A percentile compares a stretch with the other conserved stretches of the same genome.
phyloP scores from a whole-genome alignment of 352 stramenopile species.

The Phytophthora pisi region DNA sequence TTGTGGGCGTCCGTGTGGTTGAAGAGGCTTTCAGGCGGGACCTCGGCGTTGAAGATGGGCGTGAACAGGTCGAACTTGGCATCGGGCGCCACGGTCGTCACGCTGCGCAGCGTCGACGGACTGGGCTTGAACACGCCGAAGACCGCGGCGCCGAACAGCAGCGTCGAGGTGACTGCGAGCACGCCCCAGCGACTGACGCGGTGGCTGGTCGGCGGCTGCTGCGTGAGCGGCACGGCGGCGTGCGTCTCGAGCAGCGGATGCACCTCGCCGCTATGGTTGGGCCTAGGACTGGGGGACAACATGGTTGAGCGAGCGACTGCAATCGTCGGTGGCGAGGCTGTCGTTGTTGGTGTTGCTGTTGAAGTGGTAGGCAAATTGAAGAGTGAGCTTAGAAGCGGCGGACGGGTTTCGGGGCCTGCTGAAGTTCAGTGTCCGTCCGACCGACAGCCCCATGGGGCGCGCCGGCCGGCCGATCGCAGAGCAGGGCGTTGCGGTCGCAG shows the following conservation, averaged over 20 bases:
- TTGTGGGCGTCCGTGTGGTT: constrained; percentile 39
- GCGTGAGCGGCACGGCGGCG: constrained; percentile 12
- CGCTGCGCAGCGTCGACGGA: constrained; percentile 20
- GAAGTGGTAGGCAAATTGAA: constrained; percentile 19
- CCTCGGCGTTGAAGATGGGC: constrained; percentile 40
- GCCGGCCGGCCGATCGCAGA: constrained; percentile 3
- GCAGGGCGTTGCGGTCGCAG: constrained; percentile 15
- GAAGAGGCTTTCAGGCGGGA: constrained; percentile 28
- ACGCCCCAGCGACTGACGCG: constrained; percentile 24
- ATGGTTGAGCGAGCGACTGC: constrained; percentile 14
- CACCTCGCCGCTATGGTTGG: constrained; percentile 22
- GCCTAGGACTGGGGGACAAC: constrained; percentile 20
- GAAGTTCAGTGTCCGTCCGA: constrained; percentile 7
- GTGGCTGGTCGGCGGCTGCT: not conserved
- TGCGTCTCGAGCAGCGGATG: constrained; percentile 32
- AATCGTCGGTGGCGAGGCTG: not conserved
- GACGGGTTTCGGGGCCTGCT: not conserved
- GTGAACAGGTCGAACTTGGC: constrained; percentile 40
- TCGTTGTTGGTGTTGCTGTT: not conserved
- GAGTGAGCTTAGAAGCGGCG: constrained; percentile 14
- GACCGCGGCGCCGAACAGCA: constrained; percentile 23
- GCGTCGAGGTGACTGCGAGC: constrained; percentile 22
- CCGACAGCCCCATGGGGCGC: not conserved
- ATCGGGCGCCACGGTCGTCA: constrained; percentile 17
- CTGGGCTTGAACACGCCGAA: constrained; percentile 27